Base-by-base conservation (phyloP, 2,329 filamentous ascomycete genomes). In the Aspergillus versicolor region DNA sequence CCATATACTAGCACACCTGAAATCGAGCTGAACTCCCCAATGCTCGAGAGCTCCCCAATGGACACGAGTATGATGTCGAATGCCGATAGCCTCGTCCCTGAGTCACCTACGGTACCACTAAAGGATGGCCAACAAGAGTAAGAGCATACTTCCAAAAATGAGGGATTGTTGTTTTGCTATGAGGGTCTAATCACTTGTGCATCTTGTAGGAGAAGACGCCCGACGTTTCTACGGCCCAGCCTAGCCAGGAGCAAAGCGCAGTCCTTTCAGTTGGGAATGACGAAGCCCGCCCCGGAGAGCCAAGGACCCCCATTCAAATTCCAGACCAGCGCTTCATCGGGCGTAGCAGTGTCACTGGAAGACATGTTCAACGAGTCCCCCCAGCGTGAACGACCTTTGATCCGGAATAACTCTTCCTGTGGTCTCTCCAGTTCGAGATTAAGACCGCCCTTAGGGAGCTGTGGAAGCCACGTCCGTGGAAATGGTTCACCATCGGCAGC, bases 291-390 rank as follows among this genome's bases (percentile, higher is more conserved):
- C 44, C 79, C 82, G 38, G 89, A 91, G 62, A 84, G 77, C 61
- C 86, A 89, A 65, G 78, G 88, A 37, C 87, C 90, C 13, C 78
- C 88, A 1, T 94, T 96, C 76, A 85, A 85, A 64, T 95, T 96
- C 69, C 88, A 88, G 64, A 81, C 77, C 66, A 79, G 77, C 58
- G 76, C 82, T 37, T 78, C 79, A 11, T 74, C 79, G 47, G 81
- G 84, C 42, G 84, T 87, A 1, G 81, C 83, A 17, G 82, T 91
- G 63, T 89, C 89, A 15, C 75, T 94, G 45, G 86, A 87, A 65
- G 90, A 95, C 71, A 91, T 89, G 79, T 95, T 95, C 71, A 82
- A 87, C 53, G 85, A 88, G 63, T 94, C 91, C 12, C 90, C 92
- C 3, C 86, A 88, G 13, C 88, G 88, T 62, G 87, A 92, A 65